Percentiles rank a stretch among this genome's conserved stretches.
Conservation (phyloP, 176 grass and related monocot genomes). For the Echinochloa phyllopogon region DNA sequence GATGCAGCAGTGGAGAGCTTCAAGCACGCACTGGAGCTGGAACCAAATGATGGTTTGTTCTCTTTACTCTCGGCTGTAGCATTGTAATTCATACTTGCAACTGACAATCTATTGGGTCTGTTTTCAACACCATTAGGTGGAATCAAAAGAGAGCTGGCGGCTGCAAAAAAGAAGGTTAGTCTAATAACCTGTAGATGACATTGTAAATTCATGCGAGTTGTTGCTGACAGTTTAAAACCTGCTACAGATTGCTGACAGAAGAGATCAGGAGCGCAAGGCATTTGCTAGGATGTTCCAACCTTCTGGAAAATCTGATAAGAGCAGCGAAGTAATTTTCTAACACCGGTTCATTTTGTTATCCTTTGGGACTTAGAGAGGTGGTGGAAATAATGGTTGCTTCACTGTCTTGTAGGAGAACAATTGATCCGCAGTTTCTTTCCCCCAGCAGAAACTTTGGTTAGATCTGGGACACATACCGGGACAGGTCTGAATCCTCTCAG, state of each 20-base stretch:
- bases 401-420: constrained; percentile 40
- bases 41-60: constrained; percentile 85
- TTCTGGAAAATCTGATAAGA: constrained; percentile 64
- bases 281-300: constrained; percentile 95
- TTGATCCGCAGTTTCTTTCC: constrained; percentile 46
- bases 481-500: not conserved
- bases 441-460: constrained; percentile 46
- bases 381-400: constrained; percentile 23
- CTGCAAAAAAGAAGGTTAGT: constrained; percentile 89
- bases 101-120: constrained; percentile 24
- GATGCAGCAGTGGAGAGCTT: constrained; percentile 93
- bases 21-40: constrained; percentile 84
- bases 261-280: constrained; percentile 76
- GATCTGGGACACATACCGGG: constrained; percentile 50
- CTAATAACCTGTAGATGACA: not conserved
- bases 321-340: constrained; percentile 56
- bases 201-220: not conserved
- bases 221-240: constrained; percentile 33
- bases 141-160: constrained; percentile 84
- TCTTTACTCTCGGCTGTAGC: not conserved
- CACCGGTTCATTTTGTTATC: not conserved
- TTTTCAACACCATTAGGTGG: constrained; percentile 55
- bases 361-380: not conserved
- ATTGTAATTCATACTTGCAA: not conserved
- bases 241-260: constrained; percentile 75